Base-by-base conservation (phyloP, 805 yeast species). In the Vanderwaltozyma yarrowii region DNA sequence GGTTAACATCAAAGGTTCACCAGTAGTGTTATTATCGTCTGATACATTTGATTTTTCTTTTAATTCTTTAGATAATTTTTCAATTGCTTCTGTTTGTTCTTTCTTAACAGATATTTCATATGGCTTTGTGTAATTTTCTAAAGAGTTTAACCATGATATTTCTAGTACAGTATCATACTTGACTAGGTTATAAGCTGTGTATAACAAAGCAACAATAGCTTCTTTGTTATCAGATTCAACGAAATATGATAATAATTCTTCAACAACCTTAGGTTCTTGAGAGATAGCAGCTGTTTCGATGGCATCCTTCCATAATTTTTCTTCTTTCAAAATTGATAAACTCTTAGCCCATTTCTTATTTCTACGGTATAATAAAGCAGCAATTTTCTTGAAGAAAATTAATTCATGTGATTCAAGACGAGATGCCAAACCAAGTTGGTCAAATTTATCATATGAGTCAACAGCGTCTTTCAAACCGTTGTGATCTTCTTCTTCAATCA, bases 201-300 rank as follows among this genome's bases (percentile, higher is more conserved):
- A 92, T 55, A 92, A 71, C 44, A 88, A 74, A 5, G 95, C 96
- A 52, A 87, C 81, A 58, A 86, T 83, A 53, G 95, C 84, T 68
- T 92, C 98, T 63, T 80, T 86, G 67, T 92, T 92, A 50, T 95
- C 97, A 29, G 94, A 85, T 52, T 89, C 96, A 43, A 92, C 96
- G 61, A 92, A 92, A 67, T 89, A 92, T 38, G 80, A 73, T 60
- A 92, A 67, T 46, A 85, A 68, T 43, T 92, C 97, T 60, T 85
- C 89, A 26, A 94, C 88, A 55, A 89, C 80, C 58, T 83, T 87
- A 10, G 74, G 54, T 47, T 80, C 79, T 45, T 75, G 74, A 15
- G 96, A 87, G 41, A 78, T 65, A 14, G 95, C 77, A 18, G 95
- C 96, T 9, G 97, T 88, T 56, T 77, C 84, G 57, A 92, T 82